Evolutionary conservation across 495 filamentous ascomycete species (phyloP).

Genomic region (Penicillium steckii): DNA sequence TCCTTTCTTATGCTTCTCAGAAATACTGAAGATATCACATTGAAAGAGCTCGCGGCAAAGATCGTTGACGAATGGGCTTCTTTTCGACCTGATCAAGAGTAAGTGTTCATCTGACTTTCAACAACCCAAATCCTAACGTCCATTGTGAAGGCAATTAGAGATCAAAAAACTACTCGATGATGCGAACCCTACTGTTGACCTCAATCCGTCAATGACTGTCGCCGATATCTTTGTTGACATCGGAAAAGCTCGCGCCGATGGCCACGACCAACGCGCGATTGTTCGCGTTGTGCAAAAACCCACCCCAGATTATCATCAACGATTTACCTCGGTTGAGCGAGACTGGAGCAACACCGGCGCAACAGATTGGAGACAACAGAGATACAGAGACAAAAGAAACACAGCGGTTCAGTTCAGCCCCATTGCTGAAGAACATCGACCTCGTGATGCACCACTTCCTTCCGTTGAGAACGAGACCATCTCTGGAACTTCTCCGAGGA

Average conservation of each 20-base stretch:
- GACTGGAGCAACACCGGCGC: slow-evolving; percentile 34
- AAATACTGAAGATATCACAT: slow-evolving; percentile 29
- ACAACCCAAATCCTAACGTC: no score
- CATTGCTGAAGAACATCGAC: background rate
- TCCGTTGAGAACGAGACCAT: slow-evolving; percentile 1
- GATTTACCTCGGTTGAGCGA: slow-evolving; percentile 34
- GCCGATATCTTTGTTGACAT: slow-evolving; percentile 40
- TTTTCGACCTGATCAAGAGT: slow-evolving; percentile 32
- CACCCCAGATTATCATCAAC: slow-evolving; percentile 13
- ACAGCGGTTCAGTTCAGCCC: background rate
- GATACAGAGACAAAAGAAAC: background rate
- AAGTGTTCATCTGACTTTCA: no score
- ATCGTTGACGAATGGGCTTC: slow-evolving; percentile 39
- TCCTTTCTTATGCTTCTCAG: slow-evolving; percentile 32
- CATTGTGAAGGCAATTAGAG: slow-evolving; percentile 25
- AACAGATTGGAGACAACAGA: background rate
- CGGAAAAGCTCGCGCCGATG: slow-evolving; percentile 32
- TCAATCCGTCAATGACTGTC: slow-evolving; percentile 35
- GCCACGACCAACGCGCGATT: slow-evolving; percentile 35
- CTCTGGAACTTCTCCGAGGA: background rate
- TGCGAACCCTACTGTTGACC: slow-evolving; percentile 29
- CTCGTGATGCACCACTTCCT: background rate
- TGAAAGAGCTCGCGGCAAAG: slow-evolving; percentile 30
- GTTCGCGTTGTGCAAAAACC: slow-evolving; percentile 37
- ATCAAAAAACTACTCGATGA: slow-evolving; percentile 43